Conservation (phyloP, 139 green algal species). For the Mesotaenium endlicherianum region DNA sequence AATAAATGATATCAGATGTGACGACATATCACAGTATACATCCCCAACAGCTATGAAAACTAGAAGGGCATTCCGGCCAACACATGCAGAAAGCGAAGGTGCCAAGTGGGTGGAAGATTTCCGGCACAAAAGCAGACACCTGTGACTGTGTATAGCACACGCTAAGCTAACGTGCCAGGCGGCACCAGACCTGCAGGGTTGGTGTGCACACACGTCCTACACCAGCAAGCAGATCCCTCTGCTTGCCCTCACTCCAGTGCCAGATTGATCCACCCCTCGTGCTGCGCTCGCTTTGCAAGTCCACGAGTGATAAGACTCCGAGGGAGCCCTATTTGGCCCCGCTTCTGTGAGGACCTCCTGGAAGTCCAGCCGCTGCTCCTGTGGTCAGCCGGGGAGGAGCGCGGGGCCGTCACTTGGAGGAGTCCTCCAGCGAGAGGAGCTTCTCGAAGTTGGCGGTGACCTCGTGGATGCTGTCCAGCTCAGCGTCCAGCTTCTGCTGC, state of each 20-base stretch:
- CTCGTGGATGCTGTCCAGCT: conserved; percentile 45
- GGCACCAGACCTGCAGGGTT: no score
- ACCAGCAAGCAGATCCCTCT: background rate
- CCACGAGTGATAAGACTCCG: background rate
- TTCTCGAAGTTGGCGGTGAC: conserved; percentile 50
- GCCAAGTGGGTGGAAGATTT: no score
- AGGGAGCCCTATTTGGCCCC: background rate
- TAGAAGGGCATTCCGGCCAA: no score
- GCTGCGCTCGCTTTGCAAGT: background rate
- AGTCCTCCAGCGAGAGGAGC: conserved; percentile 2
- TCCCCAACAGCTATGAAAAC: no score
- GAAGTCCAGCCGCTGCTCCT: background rate
- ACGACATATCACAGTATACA: no score
- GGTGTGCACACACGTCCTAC: no score
- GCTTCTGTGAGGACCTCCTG: background rate
- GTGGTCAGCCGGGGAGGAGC: background rate
- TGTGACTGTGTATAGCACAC: no score
- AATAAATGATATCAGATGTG: no score
- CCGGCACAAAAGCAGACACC: no score
- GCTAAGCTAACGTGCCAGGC: no score
- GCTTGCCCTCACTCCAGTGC: background rate
- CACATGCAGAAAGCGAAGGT: no score
- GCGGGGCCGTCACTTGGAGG: background rate
- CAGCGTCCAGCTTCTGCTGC: conserved; percentile 31
- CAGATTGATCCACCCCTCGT: background rate